phyloP scores from a whole-genome alignment of 2,329 filamentous ascomycete species.

The Cladosporium sp. region DNA sequence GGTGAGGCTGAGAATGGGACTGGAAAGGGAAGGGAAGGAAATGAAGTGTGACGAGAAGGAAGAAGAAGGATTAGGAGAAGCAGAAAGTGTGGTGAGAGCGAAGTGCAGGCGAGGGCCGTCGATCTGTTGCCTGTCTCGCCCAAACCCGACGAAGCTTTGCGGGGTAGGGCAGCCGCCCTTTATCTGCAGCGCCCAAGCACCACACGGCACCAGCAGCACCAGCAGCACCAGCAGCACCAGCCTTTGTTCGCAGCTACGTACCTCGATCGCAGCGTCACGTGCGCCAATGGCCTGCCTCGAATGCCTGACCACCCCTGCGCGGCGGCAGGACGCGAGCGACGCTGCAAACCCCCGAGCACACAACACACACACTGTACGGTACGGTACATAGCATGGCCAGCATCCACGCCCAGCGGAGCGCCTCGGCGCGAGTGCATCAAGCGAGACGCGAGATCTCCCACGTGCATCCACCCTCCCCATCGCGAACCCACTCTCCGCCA shows the following conservation, averaged over 20 bases:
- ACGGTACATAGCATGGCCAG: no score
- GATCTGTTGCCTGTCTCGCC: constrained; percentile 6
- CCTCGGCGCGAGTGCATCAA: no score
- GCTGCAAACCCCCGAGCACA: no score
- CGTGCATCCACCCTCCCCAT: no score
- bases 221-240: neutral
- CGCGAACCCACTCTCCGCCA: no score
- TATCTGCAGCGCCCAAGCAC: constrained; percentile 2
- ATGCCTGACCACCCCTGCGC: constrained; percentile 4
- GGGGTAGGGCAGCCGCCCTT: neutral
- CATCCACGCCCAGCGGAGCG: no score
- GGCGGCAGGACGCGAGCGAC: neutral
- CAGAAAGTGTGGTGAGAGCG: neutral
- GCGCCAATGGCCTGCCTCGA: neutral
- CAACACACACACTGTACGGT: no score
- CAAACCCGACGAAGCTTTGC: constrained; percentile 2
- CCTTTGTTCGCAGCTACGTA: neutral
- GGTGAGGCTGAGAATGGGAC: neutral
- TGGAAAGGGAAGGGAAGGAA: neutral
- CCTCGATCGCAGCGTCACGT: neutral
- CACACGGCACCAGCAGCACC: neutral
- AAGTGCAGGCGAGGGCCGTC: constrained; percentile 1
- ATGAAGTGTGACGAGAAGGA: neutral
- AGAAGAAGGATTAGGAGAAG: neutral
- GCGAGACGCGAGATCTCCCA: no score